These are phyloP conservation scores for Tilletia caries DNA, from an alignment of 1,284 basidiomycete genomes.

Conservation along the genomic window DNA sequence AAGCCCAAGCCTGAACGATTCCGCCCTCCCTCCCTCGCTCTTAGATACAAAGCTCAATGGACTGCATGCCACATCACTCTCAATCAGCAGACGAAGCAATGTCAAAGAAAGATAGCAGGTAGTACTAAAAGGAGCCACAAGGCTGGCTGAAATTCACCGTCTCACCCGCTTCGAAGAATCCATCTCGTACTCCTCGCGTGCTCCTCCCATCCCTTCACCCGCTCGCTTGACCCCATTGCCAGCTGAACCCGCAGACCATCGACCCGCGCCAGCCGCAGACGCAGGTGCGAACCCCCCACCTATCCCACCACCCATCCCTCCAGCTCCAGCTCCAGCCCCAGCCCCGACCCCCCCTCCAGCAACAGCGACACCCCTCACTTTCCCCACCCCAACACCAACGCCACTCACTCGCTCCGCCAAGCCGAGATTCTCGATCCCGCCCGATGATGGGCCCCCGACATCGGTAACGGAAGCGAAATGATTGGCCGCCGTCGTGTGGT, in stretches of 20 bases:
- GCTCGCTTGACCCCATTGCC: background rate
- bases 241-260: background rate
- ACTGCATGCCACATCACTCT: background rate
- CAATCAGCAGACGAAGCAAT: too few species aligned
- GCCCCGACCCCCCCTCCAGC: too few species aligned
- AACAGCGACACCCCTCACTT: background rate
- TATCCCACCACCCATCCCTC: background rate
- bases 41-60: background rate
- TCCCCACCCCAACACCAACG: background rate
- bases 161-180: background rate
- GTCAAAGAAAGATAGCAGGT: background rate
- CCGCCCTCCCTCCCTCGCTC: background rate
- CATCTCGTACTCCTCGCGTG: background rate
- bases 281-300: background rate
- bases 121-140: background rate
- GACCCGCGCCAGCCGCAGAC: background rate
- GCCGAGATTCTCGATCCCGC: background rate
- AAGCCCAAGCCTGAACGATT: background rate
- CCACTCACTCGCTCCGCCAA: slow-evolving; percentile 11
- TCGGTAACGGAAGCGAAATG: too few species aligned
- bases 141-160: background rate
- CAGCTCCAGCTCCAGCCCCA: too few species aligned
- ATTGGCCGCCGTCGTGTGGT: too few species aligned
- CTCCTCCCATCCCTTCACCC: background rate
- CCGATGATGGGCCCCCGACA: background rate